These are phyloP conservation scores for Delitschia confertaspora DNA, from an alignment of 495 filamentous ascomycete genomes.

Conservation along the genomic window DNA sequence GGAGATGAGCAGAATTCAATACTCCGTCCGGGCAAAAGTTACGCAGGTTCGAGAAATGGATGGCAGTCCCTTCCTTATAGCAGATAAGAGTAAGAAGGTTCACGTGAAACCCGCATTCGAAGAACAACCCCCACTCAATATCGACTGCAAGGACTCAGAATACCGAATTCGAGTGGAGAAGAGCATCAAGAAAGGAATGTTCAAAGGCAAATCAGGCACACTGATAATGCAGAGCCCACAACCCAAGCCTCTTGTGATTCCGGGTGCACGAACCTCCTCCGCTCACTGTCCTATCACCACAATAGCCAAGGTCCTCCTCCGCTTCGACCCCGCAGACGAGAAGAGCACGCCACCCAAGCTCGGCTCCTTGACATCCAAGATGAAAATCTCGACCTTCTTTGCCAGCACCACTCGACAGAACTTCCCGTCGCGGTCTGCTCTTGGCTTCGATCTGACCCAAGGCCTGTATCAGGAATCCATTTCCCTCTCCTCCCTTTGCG, in stretches of 20 bases:
- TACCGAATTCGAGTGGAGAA: constrained; percentile 70
- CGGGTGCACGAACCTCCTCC: constrained; percentile 15
- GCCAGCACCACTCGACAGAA: constrained; percentile 43
- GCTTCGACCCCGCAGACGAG: constrained; percentile 61
- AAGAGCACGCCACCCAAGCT: constrained; percentile 58
- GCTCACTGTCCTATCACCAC: constrained; percentile 37
- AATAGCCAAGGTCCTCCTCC: constrained; percentile 57
- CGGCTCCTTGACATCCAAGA: constrained; percentile 55
- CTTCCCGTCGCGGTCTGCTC: constrained; percentile 40
- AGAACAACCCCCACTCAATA: constrained; percentile 69
- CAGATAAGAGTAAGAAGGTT: constrained; percentile 51
- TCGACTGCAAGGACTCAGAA: constrained; percentile 48
- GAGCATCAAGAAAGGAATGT: constrained; percentile 63
- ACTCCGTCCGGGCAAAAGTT: constrained; percentile 55
- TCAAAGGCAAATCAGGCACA: constrained; percentile 66
- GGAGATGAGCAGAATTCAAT: constrained; percentile 67
- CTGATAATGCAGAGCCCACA: constrained; percentile 65
- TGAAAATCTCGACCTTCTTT: constrained; percentile 70
- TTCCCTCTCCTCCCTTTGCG: constrained; percentile 53
- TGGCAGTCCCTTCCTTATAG: constrained; percentile 41
- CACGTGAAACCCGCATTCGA: constrained; percentile 64
- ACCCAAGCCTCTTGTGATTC: constrained; percentile 57
- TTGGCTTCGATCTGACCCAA: constrained; percentile 43
- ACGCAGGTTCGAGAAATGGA: constrained; percentile 38
- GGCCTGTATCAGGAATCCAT: constrained; percentile 59